Evolutionary conservation across 2,329 filamentous ascomycete genomes (phyloP), one percentile per base, ranked within the genome.

Genomic region (Aspergillus tamarii): DNA sequence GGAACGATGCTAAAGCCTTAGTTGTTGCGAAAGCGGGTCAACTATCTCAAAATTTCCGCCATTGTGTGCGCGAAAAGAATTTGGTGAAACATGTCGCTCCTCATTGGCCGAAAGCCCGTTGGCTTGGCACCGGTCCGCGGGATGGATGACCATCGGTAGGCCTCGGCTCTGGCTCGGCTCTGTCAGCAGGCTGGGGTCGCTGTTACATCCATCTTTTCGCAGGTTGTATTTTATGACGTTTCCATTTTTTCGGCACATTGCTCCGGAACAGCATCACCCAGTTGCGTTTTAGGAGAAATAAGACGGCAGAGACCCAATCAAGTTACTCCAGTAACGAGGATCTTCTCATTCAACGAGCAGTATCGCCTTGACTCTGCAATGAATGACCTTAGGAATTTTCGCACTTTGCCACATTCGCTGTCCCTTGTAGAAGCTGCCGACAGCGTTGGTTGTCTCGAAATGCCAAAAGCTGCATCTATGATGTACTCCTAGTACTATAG

Each of bases 121-220:
- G 55, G 61, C 66, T 72, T 72, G 70, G 70, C 67, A 57, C 61
- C 62, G 66, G 65, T 57, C 66, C 64, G 71, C 74, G 71, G 74
- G 67, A 69, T 66, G 58, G 32, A 58, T 39, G 61, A 50, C 61
- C 64, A 65, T 77, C 74, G 74, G 74, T 70, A 75, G 69, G 73
- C 75, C 74, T 77, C 75, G 74, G 75, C 67, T 76, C 68, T 66
- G 63, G 39, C 54, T 74, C 69, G 69, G 73, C 66, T 72, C 70
- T 66, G 67, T 73, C 70, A 72, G 69, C 67, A 70, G 60, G 61
- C 32, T 62, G 66, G 64, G 57, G 62, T 64, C 50, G 55, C 32
- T 62, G 56, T 59, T 68, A 67, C 62, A 46, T 55, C 65, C 64
- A 63, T 63, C 63, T 65, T 65, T 64, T 48, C 58, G 58, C 45